These are phyloP conservation scores for Elymus sibiricus DNA, from an alignment of 176 grass and related monocot genomes.

Conservation along the genomic window DNA sequence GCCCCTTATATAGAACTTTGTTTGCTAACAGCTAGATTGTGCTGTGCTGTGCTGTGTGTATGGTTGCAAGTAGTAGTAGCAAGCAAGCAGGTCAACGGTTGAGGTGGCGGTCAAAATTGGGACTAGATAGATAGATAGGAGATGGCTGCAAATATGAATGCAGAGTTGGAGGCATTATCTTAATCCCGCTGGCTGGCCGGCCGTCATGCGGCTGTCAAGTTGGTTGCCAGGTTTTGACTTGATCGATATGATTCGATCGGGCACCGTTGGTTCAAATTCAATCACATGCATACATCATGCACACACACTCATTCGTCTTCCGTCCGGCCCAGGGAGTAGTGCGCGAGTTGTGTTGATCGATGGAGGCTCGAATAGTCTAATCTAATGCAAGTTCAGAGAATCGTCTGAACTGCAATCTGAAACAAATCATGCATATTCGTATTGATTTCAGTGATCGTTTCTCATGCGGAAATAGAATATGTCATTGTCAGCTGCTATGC, in stretches of 20 bases:
- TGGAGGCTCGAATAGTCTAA: neutral
- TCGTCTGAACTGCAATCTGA: neutral
- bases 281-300: neutral
- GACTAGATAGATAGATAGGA: neutral
- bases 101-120: neutral
- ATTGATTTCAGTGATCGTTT: neutral
- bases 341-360: neutral
- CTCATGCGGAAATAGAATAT: neutral
- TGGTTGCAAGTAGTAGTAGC: neutral
- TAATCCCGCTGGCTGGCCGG: neutral
- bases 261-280: neutral
- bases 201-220: neutral
- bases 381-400: neutral
- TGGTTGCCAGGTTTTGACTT: neutral
- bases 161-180: constrained; percentile 33
- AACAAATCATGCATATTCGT: neutral
- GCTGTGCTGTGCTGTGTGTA: neutral
- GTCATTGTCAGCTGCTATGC: neutral
- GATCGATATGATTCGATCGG: neutral
- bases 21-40: neutral
- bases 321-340: neutral
- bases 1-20: neutral
- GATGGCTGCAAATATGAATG: neutral
- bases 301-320: neutral
- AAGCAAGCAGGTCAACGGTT: constrained; percentile 4